Percentiles rank a stretch among this genome's conserved stretches.
Conservation (phyloP, 495 filamentous ascomycete genomes). For the Podospora pseudopauciseta region DNA sequence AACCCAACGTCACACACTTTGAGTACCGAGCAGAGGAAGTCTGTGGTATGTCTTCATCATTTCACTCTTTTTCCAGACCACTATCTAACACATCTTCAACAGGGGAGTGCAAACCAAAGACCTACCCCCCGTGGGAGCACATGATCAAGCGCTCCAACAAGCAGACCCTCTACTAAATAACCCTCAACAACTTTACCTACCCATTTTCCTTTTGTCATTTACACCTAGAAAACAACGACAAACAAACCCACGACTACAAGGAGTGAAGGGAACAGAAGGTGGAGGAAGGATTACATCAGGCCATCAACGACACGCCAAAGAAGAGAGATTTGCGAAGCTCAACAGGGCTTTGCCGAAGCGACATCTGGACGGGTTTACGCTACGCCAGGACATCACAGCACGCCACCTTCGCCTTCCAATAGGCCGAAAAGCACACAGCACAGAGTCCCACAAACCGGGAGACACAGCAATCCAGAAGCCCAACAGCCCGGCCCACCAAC, state of each 20-base stretch:
- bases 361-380: not conserved
- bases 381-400: not conserved
- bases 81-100: constrained; percentile 15
- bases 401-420: not conserved
- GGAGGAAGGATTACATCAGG: not conserved
- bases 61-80: not conserved
- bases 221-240: not conserved
- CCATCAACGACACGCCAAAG: not conserved
- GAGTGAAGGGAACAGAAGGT: not conserved
- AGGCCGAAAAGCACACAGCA: not conserved
- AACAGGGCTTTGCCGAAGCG: not conserved
- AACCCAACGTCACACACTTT: constrained; percentile 40
- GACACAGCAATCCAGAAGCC: not conserved
- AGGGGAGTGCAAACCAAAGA: constrained; percentile 40
- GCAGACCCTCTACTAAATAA: constrained; percentile 26
- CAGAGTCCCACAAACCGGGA: not conserved
- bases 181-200: not conserved
- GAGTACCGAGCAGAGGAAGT: constrained; percentile 37
- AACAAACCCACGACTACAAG: not conserved
- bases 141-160: constrained; percentile 38
- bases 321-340: not conserved
- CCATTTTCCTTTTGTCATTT: not conserved
- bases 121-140: constrained; percentile 36
- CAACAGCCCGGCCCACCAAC: not conserved
- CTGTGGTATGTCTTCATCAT: constrained; percentile 30